These are phyloP conservation scores for Gonium pectorale DNA, from an alignment of 139 green algal genomes.

Conservation along the genomic window DNA sequence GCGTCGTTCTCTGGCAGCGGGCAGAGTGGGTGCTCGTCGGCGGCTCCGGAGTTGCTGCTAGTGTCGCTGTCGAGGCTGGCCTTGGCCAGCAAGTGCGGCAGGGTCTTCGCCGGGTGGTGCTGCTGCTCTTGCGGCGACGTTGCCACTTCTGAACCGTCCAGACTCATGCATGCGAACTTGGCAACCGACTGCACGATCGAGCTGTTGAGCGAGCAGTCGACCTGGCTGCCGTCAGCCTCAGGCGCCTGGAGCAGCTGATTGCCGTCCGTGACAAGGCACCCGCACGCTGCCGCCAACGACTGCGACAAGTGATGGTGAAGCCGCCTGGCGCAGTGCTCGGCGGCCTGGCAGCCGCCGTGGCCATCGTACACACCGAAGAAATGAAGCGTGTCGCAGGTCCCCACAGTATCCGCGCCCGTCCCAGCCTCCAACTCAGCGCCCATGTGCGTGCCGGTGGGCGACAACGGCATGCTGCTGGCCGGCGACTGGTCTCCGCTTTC, in stretches of 20 bases:
- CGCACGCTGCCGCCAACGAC: slow-evolving; percentile 48
- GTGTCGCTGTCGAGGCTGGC: slow-evolving; percentile 19
- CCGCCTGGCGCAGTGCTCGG: slow-evolving; percentile 69
- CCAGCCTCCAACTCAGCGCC: neutral
- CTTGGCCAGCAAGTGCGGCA: neutral
- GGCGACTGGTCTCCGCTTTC: slow-evolving; percentile 13
- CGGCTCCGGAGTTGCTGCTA: neutral
- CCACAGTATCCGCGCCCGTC: neutral
- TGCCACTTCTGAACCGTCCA: neutral
- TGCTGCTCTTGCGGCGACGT: neutral
- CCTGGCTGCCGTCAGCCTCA: slow-evolving; percentile 19
- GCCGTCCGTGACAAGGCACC: slow-evolving; percentile 3
- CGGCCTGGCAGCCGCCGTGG: slow-evolving; percentile 76
- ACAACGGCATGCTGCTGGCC: slow-evolving; percentile 18
- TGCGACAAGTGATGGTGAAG: slow-evolving; percentile 74
- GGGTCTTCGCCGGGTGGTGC: neutral
- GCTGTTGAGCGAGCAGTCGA: slow-evolving; percentile 40
- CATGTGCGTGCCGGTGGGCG: neutral
- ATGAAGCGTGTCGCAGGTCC: slow-evolving; percentile 72
- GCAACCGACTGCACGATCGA: slow-evolving; percentile 34
- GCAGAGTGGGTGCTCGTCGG: slow-evolving; percentile 19
- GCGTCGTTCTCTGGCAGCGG: slow-evolving; percentile 27
- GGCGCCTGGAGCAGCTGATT: slow-evolving; percentile 38
- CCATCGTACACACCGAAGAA: slow-evolving; percentile 87
- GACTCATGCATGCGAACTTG: slow-evolving; percentile 31